A percentile compares a stretch with the other conserved stretches of the same genome.
Evolutionary conservation across 1,284 basidiomycete species (phyloP).

Genomic region (Rhizoctonia solani): DNA sequence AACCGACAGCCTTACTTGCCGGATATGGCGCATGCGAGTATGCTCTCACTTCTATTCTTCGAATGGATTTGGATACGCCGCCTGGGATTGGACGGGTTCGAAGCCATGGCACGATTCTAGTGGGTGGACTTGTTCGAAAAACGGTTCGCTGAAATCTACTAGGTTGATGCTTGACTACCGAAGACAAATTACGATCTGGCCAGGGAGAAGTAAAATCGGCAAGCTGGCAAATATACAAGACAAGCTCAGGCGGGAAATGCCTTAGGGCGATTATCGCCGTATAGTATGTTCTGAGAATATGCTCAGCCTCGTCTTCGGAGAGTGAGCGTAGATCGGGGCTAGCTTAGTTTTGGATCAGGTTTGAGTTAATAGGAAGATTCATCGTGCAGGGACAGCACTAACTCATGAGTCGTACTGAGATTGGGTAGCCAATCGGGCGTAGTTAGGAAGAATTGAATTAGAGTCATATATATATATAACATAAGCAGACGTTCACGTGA

Average conservation of each 20-base stretch:
- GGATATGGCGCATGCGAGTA: conserved; percentile 14
- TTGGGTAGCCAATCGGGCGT: too few relatives aligned
- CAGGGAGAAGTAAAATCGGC: conserved; percentile 17
- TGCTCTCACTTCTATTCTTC: neutral
- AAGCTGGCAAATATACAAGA: conserved; percentile 18
- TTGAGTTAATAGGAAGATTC: neutral
- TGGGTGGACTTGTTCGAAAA: conserved; percentile 14
- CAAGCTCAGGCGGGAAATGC: conserved; percentile 1
- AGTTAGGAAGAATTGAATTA: too few relatives aligned
- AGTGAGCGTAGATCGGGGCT: neutral
- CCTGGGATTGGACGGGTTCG: conserved; percentile 7
- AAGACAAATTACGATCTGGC: neutral
- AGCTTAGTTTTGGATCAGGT: neutral
- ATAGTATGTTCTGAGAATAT: neutral
- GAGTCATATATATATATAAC: too few relatives aligned
- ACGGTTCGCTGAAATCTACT: conserved; percentile 16
- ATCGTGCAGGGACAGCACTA: neutral
- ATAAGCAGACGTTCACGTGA: too few relatives aligned
- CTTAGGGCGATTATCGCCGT: conserved; percentile 5
- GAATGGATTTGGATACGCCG: neutral
- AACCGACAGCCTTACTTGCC: conserved; percentile 18
- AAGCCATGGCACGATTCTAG: conserved; percentile 26
- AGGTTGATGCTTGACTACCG: conserved; percentile 1
- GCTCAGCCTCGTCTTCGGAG: neutral
- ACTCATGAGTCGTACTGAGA: too few relatives aligned